A percentile compares a stretch with the other conserved stretches of the same genome.
Conservation (phyloP, 1,284 basidiomycete genomes). For the Ustilago loliicola region DNA sequence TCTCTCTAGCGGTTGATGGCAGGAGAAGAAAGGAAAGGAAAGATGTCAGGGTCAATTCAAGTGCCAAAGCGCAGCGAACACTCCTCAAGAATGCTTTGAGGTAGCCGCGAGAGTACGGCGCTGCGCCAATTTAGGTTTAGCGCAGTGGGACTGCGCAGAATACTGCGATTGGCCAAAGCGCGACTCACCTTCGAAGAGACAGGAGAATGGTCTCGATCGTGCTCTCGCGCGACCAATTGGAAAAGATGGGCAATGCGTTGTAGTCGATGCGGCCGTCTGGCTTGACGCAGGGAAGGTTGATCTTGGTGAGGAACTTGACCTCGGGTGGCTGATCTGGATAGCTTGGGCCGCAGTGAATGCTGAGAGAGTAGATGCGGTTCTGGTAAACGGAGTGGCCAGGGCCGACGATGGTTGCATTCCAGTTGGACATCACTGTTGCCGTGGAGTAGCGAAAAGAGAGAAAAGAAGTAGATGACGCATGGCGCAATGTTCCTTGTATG, state of each 20-base stretch:
- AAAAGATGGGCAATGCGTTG: conserved; percentile 60
- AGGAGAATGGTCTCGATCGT: conserved; percentile 68
- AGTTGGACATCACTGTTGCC: conserved; percentile 82
- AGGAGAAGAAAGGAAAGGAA: background rate
- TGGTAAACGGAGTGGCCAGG: conserved; percentile 94
- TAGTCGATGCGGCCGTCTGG: conserved; percentile 76
- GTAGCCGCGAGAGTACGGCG: background rate
- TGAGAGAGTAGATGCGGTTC: conserved; percentile 97
- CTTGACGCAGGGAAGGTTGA: conserved; percentile 95
- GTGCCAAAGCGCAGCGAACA: conserved; percentile 2
- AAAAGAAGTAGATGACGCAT: background rate
- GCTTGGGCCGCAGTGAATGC: conserved; percentile 83
- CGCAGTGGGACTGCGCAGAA: conserved; percentile 17
- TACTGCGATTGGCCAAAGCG: background rate
- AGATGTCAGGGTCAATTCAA: background rate
- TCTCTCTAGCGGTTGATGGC: conserved; percentile 78
- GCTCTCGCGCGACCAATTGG: conserved; percentile 66
- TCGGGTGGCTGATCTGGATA: conserved; percentile 87
- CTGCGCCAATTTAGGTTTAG: conserved; percentile 22
- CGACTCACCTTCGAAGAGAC: conserved; percentile 66
- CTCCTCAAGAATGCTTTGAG: background rate
- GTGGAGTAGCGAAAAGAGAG: background rate
- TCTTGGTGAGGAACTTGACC: conserved; percentile 87
- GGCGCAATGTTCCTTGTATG: background rate
- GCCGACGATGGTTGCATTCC: conserved; percentile 99